Percentiles rank a stretch among this genome's conserved stretches.
phyloP scores from a whole-genome alignment of 2,329 filamentous ascomycete species.

The Fonsecaea pedrosoi region DNA sequence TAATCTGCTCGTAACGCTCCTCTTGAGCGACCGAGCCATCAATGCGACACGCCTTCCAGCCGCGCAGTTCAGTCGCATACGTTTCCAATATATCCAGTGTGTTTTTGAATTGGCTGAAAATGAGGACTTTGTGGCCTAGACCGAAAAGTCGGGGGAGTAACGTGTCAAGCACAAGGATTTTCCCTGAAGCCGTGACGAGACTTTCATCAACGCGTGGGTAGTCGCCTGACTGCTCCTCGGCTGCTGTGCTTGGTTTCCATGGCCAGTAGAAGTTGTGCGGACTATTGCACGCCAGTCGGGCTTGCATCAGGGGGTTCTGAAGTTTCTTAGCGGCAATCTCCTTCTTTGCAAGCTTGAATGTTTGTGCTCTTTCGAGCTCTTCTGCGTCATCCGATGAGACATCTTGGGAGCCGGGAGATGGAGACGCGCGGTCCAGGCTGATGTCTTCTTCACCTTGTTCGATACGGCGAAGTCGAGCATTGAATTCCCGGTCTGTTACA shows the following conservation, averaged over 20 bases:
- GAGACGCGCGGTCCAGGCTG: slow-evolving; percentile 28
- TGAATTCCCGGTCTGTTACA: slow-evolving; percentile 84
- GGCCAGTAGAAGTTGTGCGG: slow-evolving; percentile 98
- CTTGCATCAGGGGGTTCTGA: slow-evolving; percentile 90
- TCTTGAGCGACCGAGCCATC: slow-evolving; percentile 84
- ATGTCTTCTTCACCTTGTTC: slow-evolving; percentile 62
- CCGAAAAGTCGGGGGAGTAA: slow-evolving; percentile 77
- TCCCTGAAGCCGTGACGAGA: slow-evolving; percentile 85
- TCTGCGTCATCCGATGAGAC: slow-evolving; percentile 41
- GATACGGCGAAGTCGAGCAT: slow-evolving; percentile 65
- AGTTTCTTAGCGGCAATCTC: slow-evolving; percentile 91
- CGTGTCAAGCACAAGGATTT: slow-evolving; percentile 92
- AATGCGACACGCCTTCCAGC: slow-evolving; percentile 85
- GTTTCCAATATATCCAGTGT: slow-evolving; percentile 90
- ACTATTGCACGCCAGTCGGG: slow-evolving; percentile 88
- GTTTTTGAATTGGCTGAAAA: slow-evolving; percentile 96
- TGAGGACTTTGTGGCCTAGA: slow-evolving; percentile 84
- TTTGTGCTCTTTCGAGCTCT: slow-evolving; percentile 43
- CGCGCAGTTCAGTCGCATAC: slow-evolving; percentile 78
- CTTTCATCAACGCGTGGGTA: slow-evolving; percentile 74
- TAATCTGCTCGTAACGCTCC: slow-evolving; percentile 73
- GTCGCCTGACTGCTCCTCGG: slow-evolving; percentile 62
- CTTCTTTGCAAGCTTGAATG: slow-evolving; percentile 63
- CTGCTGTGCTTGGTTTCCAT: slow-evolving; percentile 68
- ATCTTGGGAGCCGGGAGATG: slow-evolving; percentile 34